Base-by-base conservation (phyloP, 805 yeast genomes). In the Lachancea sp. region DNA sequence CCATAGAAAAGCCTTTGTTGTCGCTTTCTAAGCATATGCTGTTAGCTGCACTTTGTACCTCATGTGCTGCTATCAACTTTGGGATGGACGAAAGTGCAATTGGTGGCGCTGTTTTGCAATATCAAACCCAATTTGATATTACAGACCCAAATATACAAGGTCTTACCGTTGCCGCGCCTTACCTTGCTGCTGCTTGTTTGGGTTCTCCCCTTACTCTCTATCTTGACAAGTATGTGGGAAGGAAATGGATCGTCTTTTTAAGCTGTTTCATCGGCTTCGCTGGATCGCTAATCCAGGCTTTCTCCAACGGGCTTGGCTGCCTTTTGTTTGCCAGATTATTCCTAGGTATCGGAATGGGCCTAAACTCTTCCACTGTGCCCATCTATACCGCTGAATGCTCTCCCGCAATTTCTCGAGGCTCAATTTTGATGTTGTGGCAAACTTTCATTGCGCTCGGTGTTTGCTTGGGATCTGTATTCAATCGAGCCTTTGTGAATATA, bases 51-150 rank as follows among this genome's bases (percentile, higher is more conserved):
- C 68, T 81, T 70, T 79, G 85, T n/a, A 54, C 63, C 8, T 59
- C 63, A 1, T 52, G 56, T 40, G 78, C 78, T 15, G 82, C 85
- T 3, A 80, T 83, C 4, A 84, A 81, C 41, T 78, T 74, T 58
- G 88, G 88, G 43, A 79, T 79, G 85, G 88, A 82, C 59, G 85
- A 82, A 59, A 74, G 85, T 6, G 86, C 80, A 9, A 67, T 79
- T 47, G 80, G 81, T 50, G 88, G 87, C 31, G 87, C 87, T 18
- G 77, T 74, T 39, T 59, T 80, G 19, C 76, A 73, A 50, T 78
- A 71, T 53, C 77, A 79, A 9, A 49, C 53, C 16, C 68, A 68
- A 29, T 71, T 79, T 50, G 73, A 73, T 1, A 66, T 75, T 34
- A 49, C 60, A 2, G 70, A 55, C 58, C 64, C 54, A 42, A 73